These are phyloP conservation scores for Exophiala sp. DNA, from an alignment of 2,329 filamentous ascomycete genomes.

Conservation along the genomic window DNA sequence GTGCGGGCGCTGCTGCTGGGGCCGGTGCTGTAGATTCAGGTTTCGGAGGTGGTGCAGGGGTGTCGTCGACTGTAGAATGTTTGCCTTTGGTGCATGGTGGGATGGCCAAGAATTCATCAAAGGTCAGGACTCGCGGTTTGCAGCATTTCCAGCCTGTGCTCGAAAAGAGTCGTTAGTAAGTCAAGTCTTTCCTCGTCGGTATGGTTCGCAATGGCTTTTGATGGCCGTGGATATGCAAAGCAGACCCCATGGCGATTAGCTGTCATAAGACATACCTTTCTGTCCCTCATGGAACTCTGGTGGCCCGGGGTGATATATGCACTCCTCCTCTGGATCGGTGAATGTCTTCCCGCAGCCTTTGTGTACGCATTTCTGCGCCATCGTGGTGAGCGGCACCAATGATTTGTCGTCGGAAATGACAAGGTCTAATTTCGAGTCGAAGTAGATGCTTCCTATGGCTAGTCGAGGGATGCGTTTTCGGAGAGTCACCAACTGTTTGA, in stretches of 20 bases:
- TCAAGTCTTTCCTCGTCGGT: neutral
- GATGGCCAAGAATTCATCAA: slow-evolving; percentile 95
- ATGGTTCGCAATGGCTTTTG: too few species aligned
- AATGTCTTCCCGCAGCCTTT: slow-evolving; percentile 90
- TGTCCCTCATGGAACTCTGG: slow-evolving; percentile 97
- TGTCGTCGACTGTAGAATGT: slow-evolving; percentile 81
- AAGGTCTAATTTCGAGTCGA: too few species aligned
- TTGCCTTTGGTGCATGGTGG: slow-evolving; percentile 87
- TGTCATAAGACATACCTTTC: slow-evolving; percentile 60
- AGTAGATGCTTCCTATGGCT: neutral
- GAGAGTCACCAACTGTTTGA: neutral
- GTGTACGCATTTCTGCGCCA: slow-evolving; percentile 73
- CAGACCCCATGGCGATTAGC: neutral
- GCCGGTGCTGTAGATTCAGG: slow-evolving; percentile 22
- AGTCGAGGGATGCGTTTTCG: neutral
- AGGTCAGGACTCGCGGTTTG: slow-evolving; percentile 91
- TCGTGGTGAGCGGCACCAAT: neutral
- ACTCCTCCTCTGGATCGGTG: slow-evolving; percentile 73
- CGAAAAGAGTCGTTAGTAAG: neutral
- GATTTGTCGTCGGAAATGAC: neutral
- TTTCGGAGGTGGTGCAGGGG: slow-evolving; percentile 44
- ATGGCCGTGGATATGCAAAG: too few species aligned
- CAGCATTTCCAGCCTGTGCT: slow-evolving; percentile 92
- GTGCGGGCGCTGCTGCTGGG: slow-evolving; percentile 20
- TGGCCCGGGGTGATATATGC: slow-evolving; percentile 86